A percentile compares a stretch with the other conserved stretches of the same genome.
Conservation (phyloP, 345 rosid genomes). For the Physaria fendleri region DNA sequence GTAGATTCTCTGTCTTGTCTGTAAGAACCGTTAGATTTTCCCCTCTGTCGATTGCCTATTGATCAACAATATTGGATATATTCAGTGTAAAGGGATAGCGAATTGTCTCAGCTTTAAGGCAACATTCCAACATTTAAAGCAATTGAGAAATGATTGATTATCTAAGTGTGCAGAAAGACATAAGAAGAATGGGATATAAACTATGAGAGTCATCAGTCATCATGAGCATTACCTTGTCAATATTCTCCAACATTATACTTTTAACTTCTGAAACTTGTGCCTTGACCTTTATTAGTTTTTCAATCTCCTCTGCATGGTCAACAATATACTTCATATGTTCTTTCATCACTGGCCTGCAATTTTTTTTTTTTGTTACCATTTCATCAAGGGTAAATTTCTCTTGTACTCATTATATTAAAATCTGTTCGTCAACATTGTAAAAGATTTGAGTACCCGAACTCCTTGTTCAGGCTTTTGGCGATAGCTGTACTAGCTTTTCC, state of each 20-base stretch:
- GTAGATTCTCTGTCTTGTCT: constrained; percentile 72
- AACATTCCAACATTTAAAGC: neutral
- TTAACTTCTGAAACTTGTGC: constrained; percentile 98
- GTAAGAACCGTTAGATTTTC: constrained; percentile 62
- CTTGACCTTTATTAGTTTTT: constrained; percentile 86
- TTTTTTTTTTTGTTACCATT: neutral
- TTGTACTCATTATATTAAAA: neutral
- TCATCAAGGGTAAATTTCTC: neutral
- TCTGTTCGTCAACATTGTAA: neutral
- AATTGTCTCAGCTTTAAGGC: neutral
- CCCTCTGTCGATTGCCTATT: constrained; percentile 73
- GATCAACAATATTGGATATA: neutral
- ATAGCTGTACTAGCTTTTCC: constrained; percentile 93
- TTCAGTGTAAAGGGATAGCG: neutral
- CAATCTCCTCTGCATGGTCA: constrained; percentile 95
- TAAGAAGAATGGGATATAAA: neutral
- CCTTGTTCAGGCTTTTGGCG: constrained; percentile 91
- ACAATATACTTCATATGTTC: constrained; percentile 95
- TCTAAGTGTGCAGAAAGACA: constrained; percentile 17
- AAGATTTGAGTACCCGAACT: constrained; percentile 64
- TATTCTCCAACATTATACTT: constrained; percentile 91
- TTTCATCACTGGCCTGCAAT: constrained; percentile 78
- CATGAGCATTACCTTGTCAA: constrained; percentile 64
- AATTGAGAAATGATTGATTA: constrained; percentile 7
- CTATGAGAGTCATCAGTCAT: neutral